Percentiles rank a stretch among this genome's conserved stretches.
Evolutionary conservation across 2,329 filamentous ascomycete species (phyloP).

Genomic region (Blastomyces gilchristii): DNA sequence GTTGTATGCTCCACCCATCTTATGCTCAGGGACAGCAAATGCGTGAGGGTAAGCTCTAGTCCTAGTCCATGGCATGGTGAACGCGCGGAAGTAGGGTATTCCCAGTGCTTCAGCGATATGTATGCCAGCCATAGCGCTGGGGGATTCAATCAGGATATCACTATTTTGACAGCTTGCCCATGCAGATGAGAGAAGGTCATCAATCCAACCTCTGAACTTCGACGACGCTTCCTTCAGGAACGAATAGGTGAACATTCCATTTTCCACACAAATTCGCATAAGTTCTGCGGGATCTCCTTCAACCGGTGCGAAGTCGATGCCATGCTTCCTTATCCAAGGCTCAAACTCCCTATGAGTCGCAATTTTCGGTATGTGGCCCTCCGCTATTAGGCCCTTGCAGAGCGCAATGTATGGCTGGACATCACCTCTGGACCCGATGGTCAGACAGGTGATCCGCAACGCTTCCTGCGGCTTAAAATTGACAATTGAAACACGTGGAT

Average conservation of each 20-base stretch:
- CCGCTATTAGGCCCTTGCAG: slow-evolving; percentile 77
- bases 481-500: slow-evolving; percentile 74
- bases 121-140: slow-evolving; percentile 93
- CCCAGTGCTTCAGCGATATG: slow-evolving; percentile 89
- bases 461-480: slow-evolving; percentile 79
- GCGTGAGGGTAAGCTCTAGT: slow-evolving; percentile 94
- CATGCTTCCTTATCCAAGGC: slow-evolving; percentile 80
- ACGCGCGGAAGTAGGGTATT: slow-evolving; percentile 93
- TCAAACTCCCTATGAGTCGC: slow-evolving; percentile 89
- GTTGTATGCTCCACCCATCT: slow-evolving; percentile 92
- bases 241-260: slow-evolving; percentile 90
- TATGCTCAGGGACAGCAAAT: slow-evolving; percentile 83
- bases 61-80: slow-evolving; percentile 97
- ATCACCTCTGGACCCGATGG: slow-evolving; percentile 89
- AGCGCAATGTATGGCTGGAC: slow-evolving; percentile 96
- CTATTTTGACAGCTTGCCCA: slow-evolving; percentile 76
- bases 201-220: slow-evolving; percentile 90
- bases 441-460: slow-evolving; percentile 80
- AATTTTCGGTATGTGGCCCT: slow-evolving; percentile 78
- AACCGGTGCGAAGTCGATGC: slow-evolving; percentile 82
- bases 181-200: slow-evolving; percentile 70
- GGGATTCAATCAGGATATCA: slow-evolving; percentile 87
- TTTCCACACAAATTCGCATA: slow-evolving; percentile 92
- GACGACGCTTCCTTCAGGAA: slow-evolving; percentile 80
- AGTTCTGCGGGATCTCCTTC: slow-evolving; percentile 87